Evolutionary conservation across 1,139 yeast species (phyloP).

Genomic region (Zygoascus meyerae): DNA sequence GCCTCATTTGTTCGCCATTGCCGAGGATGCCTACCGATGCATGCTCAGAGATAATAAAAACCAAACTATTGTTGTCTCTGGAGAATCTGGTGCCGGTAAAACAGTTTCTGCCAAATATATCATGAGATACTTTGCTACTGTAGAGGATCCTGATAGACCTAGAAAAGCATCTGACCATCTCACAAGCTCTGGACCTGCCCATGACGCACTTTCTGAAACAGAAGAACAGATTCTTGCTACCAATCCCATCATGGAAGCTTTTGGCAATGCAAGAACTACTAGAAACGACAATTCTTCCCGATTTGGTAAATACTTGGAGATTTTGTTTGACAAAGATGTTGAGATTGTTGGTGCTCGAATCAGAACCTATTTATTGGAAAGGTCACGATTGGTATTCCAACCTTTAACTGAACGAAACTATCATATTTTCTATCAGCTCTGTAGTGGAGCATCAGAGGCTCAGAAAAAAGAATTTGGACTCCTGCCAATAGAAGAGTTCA

Average conservation of each 20-base stretch:
- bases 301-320: constrained; percentile 95
- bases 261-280: constrained; percentile 97
- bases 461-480: constrained; percentile 57
- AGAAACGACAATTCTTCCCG: constrained; percentile 97
- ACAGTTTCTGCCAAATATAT: constrained; percentile 96
- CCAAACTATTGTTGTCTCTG: constrained; percentile 95
- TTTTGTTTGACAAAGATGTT: constrained; percentile 70
- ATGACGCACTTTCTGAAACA: constrained; percentile 78
- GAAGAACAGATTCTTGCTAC: constrained; percentile 95
- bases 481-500: constrained; percentile 55
- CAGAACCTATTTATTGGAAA: constrained; percentile 87
- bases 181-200: constrained; percentile 11
- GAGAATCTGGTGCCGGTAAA: constrained; percentile 99
- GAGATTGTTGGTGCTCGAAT: constrained; percentile 95
- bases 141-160: constrained; percentile 57
- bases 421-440: constrained; percentile 88
- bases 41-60: constrained; percentile 81
- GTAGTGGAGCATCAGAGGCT: constrained; percentile 66
- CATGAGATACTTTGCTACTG: constrained; percentile 96
- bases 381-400: constrained; percentile 92
- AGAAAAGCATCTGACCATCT: constrained; percentile 16
- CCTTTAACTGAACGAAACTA: constrained; percentile 86
- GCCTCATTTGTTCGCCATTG: constrained; percentile 96
- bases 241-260: constrained; percentile 90
- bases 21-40: constrained; percentile 95